These are phyloP conservation scores for Calonectria hawksworthii DNA, from an alignment of 2,329 filamentous ascomycete species.

Conservation along the genomic window DNA sequence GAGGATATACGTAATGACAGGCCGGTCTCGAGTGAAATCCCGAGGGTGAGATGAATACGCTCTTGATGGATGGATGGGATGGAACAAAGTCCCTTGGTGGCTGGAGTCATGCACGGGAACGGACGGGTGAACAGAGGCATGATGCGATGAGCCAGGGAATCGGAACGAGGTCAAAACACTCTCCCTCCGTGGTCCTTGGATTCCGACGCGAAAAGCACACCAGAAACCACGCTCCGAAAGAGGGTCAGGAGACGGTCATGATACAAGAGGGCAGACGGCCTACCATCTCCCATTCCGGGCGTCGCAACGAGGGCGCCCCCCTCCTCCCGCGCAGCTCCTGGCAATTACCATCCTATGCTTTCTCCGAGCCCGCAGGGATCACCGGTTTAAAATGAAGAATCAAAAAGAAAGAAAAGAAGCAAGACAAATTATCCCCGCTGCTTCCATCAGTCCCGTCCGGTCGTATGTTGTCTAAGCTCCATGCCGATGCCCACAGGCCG, in stretches of 20 bases:
- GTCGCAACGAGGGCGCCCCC: slow-evolving; percentile 11
- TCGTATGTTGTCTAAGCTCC: slow-evolving; percentile 33
- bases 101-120: slow-evolving; percentile 13
- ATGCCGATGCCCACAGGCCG: slow-evolving; percentile 27
- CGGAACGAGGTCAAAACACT: slow-evolving; percentile 24
- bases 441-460: slow-evolving; percentile 17
- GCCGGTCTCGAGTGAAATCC: not conserved
- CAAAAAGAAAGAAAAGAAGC: slow-evolving; percentile 11
- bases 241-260: slow-evolving; percentile 35
- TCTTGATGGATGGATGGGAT: slow-evolving; percentile 3
- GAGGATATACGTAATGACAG: slow-evolving; percentile 14
- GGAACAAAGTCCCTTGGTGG: slow-evolving; percentile 8
- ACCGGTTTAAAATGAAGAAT: slow-evolving; percentile 1
- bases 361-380: slow-evolving; percentile 15
- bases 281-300: slow-evolving; percentile 19
- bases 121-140: slow-evolving; percentile 16
- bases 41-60: slow-evolving; percentile 13
- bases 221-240: slow-evolving; percentile 19
- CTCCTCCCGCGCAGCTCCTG: not conserved
- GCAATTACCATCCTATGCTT: not conserved
- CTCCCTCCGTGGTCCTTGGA: slow-evolving; percentile 17
- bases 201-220: slow-evolving; percentile 19
- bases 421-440: slow-evolving; percentile 9
- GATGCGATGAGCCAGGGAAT: slow-evolving; percentile 27
- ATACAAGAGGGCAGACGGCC: slow-evolving; percentile 19